A percentile compares a stretch with the other conserved stretches of the same genome.
Evolutionary conservation across 2,329 filamentous ascomycete species (phyloP).

Genomic region (Paramyrothecium sp.): DNA sequence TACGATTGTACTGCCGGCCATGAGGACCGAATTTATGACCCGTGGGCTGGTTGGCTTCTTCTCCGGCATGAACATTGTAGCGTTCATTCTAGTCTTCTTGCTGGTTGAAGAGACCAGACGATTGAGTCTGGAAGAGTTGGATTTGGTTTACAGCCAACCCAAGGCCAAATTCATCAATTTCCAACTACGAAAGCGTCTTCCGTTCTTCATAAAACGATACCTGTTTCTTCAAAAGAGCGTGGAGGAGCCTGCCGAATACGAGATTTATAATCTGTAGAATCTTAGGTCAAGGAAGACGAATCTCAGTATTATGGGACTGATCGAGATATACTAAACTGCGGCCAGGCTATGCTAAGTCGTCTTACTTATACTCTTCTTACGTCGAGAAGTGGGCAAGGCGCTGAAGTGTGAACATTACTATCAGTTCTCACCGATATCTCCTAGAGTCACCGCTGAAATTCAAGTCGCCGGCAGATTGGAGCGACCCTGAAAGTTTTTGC

Average conservation of each 20-base stretch:
- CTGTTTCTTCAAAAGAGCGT: not conserved
- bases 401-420: too few species aligned
- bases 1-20: conserved; percentile 36
- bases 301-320: too few species aligned
- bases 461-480: too few species aligned
- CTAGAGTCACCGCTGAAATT: too few species aligned
- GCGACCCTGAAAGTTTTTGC: too few species aligned
- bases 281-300: too few species aligned
- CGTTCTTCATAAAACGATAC: not conserved
- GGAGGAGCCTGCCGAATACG: not conserved
- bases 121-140: conserved; percentile 37
- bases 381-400: too few species aligned
- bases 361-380: too few species aligned
- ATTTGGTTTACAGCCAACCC: conserved; percentile 13
- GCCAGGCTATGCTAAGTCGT: too few species aligned
- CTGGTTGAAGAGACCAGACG: conserved; percentile 41
- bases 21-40: conserved; percentile 20
- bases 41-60: conserved; percentile 43
- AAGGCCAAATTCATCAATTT: not conserved
- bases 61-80: conserved; percentile 43
- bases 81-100: conserved; percentile 43
- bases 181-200: not conserved
- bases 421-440: too few species aligned
- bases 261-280: not conserved
- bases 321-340: too few species aligned